Evolutionary conservation across 306 rosid genomes (phyloP), one percentile per base, ranked within the genome.

Genomic region (apple (Malus domestica)): DNA sequence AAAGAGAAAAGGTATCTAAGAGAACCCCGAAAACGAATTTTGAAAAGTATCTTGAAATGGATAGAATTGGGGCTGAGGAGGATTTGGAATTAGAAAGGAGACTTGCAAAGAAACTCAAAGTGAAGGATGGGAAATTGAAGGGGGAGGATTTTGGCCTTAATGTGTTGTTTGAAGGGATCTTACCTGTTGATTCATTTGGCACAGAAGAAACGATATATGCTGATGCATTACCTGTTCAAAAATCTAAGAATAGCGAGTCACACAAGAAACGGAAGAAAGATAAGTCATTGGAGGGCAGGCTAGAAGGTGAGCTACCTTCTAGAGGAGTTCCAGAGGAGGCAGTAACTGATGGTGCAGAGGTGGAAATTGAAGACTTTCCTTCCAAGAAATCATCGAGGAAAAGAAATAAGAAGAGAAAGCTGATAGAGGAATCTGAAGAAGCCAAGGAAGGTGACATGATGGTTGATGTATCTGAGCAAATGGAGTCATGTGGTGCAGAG

Each of bases 21-120:
- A 76, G 76, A 70, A 81, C 78, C 59, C 38, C 66, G 51, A 89
- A 86, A 89, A 85, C 81, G 8, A 85, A 75, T 81, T 58, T 78
- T 63, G 86, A 81, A 52, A 80, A 77, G 82, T 77, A 76, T 64
- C 52, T 80, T 32, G 82, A 87, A 74, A 66, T 81, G 77, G 88
- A 75, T 18, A 10, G 51, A 3, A 57, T 10, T 23, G 89, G 30
- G 30, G 57, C 89, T 11, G 68, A 77, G 73, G 87, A 79, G 83
- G 98, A 95, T 79, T 63, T 90, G 83, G 93, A 88, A 68, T 71
- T 92, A 79, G 98, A 95, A 82, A 86, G 86, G 63, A 92, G 89
- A 83, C 92, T 95, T 76, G 90, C 91, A 12, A 92, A 95, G 85
- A 95, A 85, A 84, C 96, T 95, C 33, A 95, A 88, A 87, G 91